phyloP scores from a whole-genome alignment of 352 stramenopile species.

The Globisporangium viniferum region DNA sequence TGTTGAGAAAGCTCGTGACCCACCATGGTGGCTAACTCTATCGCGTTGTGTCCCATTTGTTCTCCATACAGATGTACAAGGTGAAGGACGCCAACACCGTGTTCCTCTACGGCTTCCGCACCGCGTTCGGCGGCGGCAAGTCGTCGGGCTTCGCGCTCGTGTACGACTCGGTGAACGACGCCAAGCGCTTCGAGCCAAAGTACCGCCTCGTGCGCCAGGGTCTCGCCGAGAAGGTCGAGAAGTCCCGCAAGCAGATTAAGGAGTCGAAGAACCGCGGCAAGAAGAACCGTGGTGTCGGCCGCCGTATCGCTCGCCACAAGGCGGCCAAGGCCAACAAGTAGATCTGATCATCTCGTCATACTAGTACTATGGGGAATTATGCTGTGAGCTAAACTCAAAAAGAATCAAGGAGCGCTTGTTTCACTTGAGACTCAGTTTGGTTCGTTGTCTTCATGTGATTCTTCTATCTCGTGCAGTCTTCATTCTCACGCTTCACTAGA shows the following conservation, averaged over 20 bases:
- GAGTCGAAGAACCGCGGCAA: conserved; percentile 98
- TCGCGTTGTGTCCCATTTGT: background rate
- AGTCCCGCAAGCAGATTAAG: conserved; percentile 99
- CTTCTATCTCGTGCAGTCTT: background rate
- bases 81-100: conserved; percentile 94
- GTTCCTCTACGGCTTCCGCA: conserved; percentile 97
- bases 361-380: conserved; percentile 19
- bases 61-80: conserved; percentile 90
- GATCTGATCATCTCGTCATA: conserved; percentile 36
- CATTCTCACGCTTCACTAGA: background rate
- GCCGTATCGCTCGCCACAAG: conserved; percentile 98
- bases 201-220: conserved; percentile 94
- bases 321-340: conserved; percentile 97
- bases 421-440: conserved; percentile 2
- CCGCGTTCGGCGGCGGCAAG: conserved; percentile 97
- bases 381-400: conserved; percentile 24
- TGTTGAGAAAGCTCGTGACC: background rate
- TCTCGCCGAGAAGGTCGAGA: conserved; percentile 94
- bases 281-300: conserved; percentile 97
- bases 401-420: conserved; percentile 14
- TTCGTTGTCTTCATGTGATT: background rate
- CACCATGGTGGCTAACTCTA: background rate
- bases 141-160: conserved; percentile 98
- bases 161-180: conserved; percentile 98
- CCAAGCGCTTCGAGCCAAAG: conserved; percentile 99